Conservation (phyloP, 495 filamentous ascomycete genomes). For the Tuber indicum region DNA sequence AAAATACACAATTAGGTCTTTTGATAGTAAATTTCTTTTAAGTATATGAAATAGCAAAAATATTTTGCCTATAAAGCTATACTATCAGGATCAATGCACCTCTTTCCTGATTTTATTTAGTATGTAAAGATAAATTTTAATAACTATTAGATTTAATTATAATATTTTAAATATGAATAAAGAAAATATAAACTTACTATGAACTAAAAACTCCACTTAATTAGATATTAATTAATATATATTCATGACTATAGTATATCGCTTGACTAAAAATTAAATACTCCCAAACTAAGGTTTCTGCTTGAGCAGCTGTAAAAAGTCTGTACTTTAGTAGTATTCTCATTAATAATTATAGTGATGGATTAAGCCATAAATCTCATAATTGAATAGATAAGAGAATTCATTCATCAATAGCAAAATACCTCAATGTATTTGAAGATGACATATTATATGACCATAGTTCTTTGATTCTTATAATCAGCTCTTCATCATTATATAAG, state of each 20-base stretch:
- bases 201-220: not conserved
- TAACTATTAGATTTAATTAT: too few relatives aligned
- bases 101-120: too few relatives aligned
- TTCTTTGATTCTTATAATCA: not conserved
- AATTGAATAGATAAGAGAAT: not conserved
- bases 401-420: too few relatives aligned
- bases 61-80: not conserved
- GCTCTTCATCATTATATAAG: not conserved
- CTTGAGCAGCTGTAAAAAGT: not conserved
- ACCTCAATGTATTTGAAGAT: not conserved
- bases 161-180: too few relatives aligned
- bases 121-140: too few relatives aligned
- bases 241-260: constrained; percentile 1
- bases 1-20: constrained; percentile 13
- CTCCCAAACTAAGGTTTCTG: not conserved
- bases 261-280: not conserved
- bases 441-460: constrained; percentile 5
- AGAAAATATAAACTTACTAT: not conserved
- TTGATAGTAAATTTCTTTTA: not conserved
- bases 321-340: not conserved
- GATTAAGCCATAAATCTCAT: not conserved
- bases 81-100: not conserved
- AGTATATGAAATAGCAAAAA: not conserved
- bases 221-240: constrained; percentile 5
- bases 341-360: not conserved